Evolutionary conservation across 306 rosid genomes (phyloP).

Genomic region (Begonia loranthoides): DNA sequence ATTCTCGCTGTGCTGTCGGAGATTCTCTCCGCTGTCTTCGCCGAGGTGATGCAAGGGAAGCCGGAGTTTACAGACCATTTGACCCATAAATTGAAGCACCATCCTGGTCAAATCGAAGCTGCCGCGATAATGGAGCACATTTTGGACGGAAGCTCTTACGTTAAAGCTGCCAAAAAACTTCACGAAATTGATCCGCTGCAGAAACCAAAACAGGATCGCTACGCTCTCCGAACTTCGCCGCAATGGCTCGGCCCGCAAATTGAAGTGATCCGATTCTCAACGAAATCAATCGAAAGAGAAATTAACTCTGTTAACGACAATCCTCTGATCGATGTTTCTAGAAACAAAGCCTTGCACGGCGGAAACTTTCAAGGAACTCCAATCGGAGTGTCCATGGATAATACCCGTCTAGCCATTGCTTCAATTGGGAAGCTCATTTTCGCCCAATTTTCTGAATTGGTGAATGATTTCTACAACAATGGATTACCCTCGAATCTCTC

Average conservation of each 20-base stretch:
- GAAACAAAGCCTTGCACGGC: slow-evolving; percentile 85
- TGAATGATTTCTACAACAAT: slow-evolving; percentile 75
- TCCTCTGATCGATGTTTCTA: slow-evolving; percentile 87
- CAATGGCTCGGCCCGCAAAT: slow-evolving; percentile 92
- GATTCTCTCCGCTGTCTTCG: slow-evolving; percentile 59
- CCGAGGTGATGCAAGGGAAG: slow-evolving; percentile 85
- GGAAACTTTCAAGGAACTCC: slow-evolving; percentile 97
- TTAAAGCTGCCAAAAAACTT: slow-evolving; percentile 53
- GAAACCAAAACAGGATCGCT: slow-evolving; percentile 83
- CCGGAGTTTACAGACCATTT: slow-evolving; percentile 86
- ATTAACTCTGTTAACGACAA: slow-evolving; percentile 83
- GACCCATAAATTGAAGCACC: slow-evolving; percentile 82
- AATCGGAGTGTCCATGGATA: slow-evolving; percentile 93
- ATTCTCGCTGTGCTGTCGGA: slow-evolving; percentile 51
- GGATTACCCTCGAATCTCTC: slow-evolving; percentile 80
- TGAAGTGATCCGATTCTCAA: slow-evolving; percentile 75
- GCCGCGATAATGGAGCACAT: slow-evolving; percentile 95
- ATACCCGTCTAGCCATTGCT: slow-evolving; percentile 78
- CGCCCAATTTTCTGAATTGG: slow-evolving; percentile 88
- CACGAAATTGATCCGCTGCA: slow-evolving; percentile 76
- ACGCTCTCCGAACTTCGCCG: slow-evolving; percentile 82
- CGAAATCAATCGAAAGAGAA: slow-evolving; percentile 83
- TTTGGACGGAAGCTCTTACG: slow-evolving; percentile 69
- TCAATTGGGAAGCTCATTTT: slow-evolving; percentile 84
- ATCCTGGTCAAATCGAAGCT: slow-evolving; percentile 93